A percentile compares a stretch with the other conserved stretches of the same genome.
These are phyloP conservation scores for Hanseniaspora sp. DNA, from an alignment of 1,139 yeast genomes.

Conservation along the genomic window DNA sequence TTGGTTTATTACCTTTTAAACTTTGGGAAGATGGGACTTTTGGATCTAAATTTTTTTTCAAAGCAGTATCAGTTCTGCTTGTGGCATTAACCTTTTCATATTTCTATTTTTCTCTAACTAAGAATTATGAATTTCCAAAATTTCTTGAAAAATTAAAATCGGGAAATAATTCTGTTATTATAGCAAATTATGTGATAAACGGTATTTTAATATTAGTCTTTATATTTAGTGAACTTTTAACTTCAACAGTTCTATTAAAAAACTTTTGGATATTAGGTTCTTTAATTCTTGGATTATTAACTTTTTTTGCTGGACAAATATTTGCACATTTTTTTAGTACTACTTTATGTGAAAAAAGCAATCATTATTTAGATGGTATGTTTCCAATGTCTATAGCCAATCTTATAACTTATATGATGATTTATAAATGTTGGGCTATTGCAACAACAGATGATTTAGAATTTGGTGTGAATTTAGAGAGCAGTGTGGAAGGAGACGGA, in stretches of 20 bases:
- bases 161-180: slow-evolving; percentile 46
- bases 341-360: slow-evolving; percentile 54
- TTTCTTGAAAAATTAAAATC: slow-evolving; percentile 22
- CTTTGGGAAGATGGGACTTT: slow-evolving; percentile 88
- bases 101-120: not conserved
- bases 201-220: slow-evolving; percentile 54
- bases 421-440: slow-evolving; percentile 93
- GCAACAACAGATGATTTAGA: slow-evolving; percentile 93
- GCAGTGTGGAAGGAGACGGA: slow-evolving; percentile 25
- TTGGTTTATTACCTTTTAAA: slow-evolving; percentile 75
- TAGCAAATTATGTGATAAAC: slow-evolving; percentile 59
- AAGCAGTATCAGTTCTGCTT: slow-evolving; percentile 40
- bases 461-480: slow-evolving; percentile 51
- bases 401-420: slow-evolving; percentile 79
- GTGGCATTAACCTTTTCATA: slow-evolving; percentile 52
- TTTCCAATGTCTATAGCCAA: slow-evolving; percentile 76
- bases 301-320: slow-evolving; percentile 73
- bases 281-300: slow-evolving; percentile 52
- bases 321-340: slow-evolving; percentile 57
- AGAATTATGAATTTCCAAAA: slow-evolving; percentile 17
- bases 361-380: slow-evolving; percentile 83
- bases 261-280: slow-evolving; percentile 88
- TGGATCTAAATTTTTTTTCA: slow-evolving; percentile 47
- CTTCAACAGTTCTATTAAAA: slow-evolving; percentile 56
- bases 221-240: slow-evolving; percentile 56